Base-by-base conservation (phyloP, 306 rosid species). In the Pueraria montana region DNA sequence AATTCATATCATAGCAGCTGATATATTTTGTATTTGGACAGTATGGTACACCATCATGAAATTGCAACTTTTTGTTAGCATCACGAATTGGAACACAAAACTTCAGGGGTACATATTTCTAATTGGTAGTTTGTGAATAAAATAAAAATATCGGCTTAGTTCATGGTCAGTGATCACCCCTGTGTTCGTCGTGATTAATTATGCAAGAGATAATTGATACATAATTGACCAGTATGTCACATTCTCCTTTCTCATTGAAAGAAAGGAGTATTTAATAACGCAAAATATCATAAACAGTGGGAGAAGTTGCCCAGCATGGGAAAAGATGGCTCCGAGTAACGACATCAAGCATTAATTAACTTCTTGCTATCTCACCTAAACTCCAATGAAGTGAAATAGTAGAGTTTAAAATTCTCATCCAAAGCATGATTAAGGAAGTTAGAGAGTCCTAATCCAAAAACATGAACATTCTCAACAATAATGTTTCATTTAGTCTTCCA, bases 401-500 rank as follows among this genome's bases (percentile, higher is more conserved):
- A n/a, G 17, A 34, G 21, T 21, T 58, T 11, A 14, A 14, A 46
- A 8, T 76, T 45, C 26, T 66, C 58, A 74, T 9, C 56, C 21
- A 4, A 46, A 8, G 38, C 53, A 77, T 78, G 30, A 83, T 71
- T 50, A 27, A 72, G 83, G 67, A 72, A 66, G 83, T 78, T 78
- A 45, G 18, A n/a, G 49, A 12, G 79, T 71, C 68, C 23, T n/a
- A 17, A 53, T 74, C 85, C 26, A 75, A 38, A 69, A 38, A 69
- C 6, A 27, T 53, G 70, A 76, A 69, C 43, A 75, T 83, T 65
- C 80, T 69, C 34, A 53, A 62, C 24, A 74, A 75, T 61, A 42
- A 75, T 52, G 80, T 83, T 83, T 52, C 53, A 64, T 83, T 42
- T 78, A 74, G 20, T 6, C 8, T 56, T 34, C 66, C 68, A 72